Evolutionary conservation across 2,329 filamentous ascomycete genomes (phyloP).

Genomic region (Fusarium sp.): DNA sequence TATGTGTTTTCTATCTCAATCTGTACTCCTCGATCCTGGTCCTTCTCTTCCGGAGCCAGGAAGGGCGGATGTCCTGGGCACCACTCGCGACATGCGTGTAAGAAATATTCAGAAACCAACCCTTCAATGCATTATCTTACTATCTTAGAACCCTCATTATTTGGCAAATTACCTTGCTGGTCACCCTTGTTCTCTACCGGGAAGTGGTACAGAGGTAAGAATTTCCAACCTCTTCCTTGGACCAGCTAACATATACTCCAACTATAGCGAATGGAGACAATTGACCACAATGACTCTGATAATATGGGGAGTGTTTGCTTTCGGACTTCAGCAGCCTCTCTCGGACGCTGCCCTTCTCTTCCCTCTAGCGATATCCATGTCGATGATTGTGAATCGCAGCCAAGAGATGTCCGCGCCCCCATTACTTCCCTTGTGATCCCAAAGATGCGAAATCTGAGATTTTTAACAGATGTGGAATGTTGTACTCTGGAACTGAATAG

Average conservation of each 20-base stretch:
- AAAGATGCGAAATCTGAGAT: too few relatives aligned
- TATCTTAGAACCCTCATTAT: background rate
- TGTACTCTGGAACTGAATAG: too few relatives aligned
- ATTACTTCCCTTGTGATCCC: background rate
- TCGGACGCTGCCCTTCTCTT: background rate
- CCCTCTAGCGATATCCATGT: background rate
- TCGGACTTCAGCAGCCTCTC: background rate
- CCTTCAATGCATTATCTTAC: background rate
- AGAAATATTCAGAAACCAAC: background rate
- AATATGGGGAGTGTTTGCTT: background rate
- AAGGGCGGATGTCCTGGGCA: conserved; percentile 3
- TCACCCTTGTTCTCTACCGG: background rate
- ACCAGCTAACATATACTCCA: background rate
- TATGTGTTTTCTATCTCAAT: background rate
- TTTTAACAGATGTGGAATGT: too few relatives aligned
- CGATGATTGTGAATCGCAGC: background rate
- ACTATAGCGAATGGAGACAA: background rate
- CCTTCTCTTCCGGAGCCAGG: conserved; percentile 8
- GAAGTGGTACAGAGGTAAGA: background rate
- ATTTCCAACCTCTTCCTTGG: background rate
- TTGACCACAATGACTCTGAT: background rate
- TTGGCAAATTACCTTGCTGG: background rate
- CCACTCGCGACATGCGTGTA: background rate
- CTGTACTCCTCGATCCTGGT: conserved; percentile 6
- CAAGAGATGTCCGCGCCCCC: background rate